Conservation (phyloP, 108 stramenopile genomes). For the Phaeodactylum tricornutum region DNA sequence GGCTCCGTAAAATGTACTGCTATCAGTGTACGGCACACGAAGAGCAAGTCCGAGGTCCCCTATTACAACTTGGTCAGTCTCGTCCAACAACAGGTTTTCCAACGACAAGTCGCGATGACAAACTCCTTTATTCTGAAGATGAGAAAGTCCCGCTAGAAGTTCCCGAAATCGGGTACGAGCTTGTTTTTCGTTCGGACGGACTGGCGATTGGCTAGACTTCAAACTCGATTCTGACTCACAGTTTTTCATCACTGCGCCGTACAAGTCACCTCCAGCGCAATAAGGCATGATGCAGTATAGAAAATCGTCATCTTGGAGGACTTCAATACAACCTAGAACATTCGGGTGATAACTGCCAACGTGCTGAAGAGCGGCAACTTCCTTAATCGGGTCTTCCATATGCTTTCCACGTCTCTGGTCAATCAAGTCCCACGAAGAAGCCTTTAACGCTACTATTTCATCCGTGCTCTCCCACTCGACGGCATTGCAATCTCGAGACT, state of each 20-base stretch:
- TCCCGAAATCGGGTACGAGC: conserved; percentile 62
- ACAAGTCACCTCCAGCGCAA: conserved; percentile 77
- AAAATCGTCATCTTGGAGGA: conserved; percentile 74
- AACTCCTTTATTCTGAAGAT: conserved; percentile 54
- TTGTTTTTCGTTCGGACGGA: conserved; percentile 22
- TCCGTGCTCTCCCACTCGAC: conserved; percentile 70
- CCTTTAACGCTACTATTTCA: conserved; percentile 60
- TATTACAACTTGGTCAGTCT: conserved; percentile 25
- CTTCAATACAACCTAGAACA: conserved; percentile 65
- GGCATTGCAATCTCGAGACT: conserved; percentile 11
- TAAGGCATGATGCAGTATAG: conserved; percentile 80
- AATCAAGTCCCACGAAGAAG: conserved; percentile 51
- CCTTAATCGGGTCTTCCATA: conserved; percentile 82
- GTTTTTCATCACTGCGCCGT: conserved; percentile 5
- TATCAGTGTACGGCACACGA: conserved; percentile 60
- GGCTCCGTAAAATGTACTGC: conserved; percentile 7
- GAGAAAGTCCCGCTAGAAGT: conserved; percentile 53
- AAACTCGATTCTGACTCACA: not conserved
- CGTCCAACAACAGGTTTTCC: conserved; percentile 59
- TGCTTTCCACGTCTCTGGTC: conserved; percentile 42
- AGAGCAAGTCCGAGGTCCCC: conserved; percentile 73
- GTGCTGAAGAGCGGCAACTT: conserved; percentile 82
- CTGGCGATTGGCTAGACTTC: not conserved
- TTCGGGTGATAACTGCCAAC: conserved; percentile 68
- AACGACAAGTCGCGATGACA: conserved; percentile 69